A percentile compares a stretch with the other conserved stretches of the same genome.
phyloP scores from a whole-genome alignment of 306 rosid genomes.

The Parietaria judaica region DNA sequence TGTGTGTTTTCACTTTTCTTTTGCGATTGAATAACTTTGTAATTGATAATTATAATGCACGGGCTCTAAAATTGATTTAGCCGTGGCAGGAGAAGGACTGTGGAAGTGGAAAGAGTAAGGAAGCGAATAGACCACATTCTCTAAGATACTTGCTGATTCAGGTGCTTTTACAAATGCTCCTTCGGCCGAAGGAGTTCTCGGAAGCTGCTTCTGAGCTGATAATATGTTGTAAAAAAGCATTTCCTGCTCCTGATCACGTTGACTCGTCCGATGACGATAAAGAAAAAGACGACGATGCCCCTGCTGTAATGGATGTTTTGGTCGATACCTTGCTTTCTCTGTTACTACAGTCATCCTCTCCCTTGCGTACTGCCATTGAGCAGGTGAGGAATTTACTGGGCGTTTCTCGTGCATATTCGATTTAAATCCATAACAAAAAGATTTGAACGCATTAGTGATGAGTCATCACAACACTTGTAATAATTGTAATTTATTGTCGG shows the following conservation, averaged over 20 bases:
- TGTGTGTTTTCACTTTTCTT: too few species aligned
- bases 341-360: constrained; percentile 84
- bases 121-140: constrained; percentile 60
- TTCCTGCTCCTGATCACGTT: constrained; percentile 47
- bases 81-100: constrained; percentile 61
- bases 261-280: constrained; percentile 58
- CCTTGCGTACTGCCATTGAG: constrained; percentile 82
- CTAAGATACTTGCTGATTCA: constrained; percentile 82
- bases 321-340: constrained; percentile 88
- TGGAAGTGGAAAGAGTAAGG: constrained; percentile 31
- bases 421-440: not conserved
- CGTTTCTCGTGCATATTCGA: not conserved
- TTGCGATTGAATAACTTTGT: too few species aligned
- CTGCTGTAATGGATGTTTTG: constrained; percentile 81
- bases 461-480: not conserved
- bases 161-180: constrained; percentile 80
- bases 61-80: constrained; percentile 1
- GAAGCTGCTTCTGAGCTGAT: constrained; percentile 83
- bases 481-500: constrained; percentile 3
- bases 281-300: constrained; percentile 47
- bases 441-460: too few species aligned
- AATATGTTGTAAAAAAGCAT: constrained; percentile 72
- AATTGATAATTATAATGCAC: too few species aligned
- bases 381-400: constrained; percentile 44
- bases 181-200: constrained; percentile 64